These are phyloP conservation scores for Camillea tinctor DNA, from an alignment of 2,329 filamentous ascomycete genomes.

Conservation along the genomic window DNA sequence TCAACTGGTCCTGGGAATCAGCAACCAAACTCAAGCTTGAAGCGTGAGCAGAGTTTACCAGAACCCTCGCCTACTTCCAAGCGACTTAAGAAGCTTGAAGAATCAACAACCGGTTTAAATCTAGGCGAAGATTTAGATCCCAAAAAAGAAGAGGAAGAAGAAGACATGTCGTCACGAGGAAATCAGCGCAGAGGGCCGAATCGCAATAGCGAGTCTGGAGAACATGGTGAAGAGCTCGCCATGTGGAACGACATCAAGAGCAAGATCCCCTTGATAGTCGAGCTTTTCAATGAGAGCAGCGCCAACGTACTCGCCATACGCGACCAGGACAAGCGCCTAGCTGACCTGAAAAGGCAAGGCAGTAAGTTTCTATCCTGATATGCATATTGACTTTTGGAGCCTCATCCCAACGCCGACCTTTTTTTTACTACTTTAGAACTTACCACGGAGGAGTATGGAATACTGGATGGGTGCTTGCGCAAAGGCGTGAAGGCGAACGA, in stretches of 20 bases:
- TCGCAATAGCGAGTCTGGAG: constrained; percentile 38
- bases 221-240: constrained; percentile 42
- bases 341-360: constrained; percentile 35
- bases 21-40: background rate
- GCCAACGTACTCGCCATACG: constrained; percentile 37
- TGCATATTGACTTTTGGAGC: constrained; percentile 1
- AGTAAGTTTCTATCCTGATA: constrained; percentile 23
- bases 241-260: constrained; percentile 42
- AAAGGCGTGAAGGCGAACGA: constrained; percentile 35
- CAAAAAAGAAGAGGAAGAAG: background rate
- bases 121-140: too few species aligned
- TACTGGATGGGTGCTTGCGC: constrained; percentile 33
- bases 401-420: constrained; percentile 27
- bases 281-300: constrained; percentile 41
- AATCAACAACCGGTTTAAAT: background rate
- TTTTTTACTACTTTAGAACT: constrained; percentile 27
- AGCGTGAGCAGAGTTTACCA: background rate
- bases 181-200: constrained; percentile 33
- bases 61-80: background rate
- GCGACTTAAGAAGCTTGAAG: background rate
- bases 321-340: constrained; percentile 39
- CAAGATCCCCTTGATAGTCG: constrained; percentile 35
- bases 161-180: constrained; percentile 30
- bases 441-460: constrained; percentile 31
- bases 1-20: background rate